Evolutionary conservation across 257 asterid genomes (phyloP), one percentile per base, ranked within the genome.

Genomic region (Leonotis leonurus): DNA sequence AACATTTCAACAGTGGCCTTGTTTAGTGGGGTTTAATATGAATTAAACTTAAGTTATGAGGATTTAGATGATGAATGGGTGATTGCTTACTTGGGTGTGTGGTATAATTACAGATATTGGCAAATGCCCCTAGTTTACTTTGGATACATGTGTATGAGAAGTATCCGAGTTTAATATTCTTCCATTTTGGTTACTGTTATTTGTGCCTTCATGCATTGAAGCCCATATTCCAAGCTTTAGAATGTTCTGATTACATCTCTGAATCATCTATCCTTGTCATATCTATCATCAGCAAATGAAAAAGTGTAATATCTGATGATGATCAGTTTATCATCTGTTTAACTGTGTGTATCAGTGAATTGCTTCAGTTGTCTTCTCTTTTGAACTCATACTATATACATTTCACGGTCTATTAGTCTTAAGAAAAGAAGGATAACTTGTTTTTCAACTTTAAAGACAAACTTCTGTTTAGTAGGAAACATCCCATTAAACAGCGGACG

Each of bases 381-480:
- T 40, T 20, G 17, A 56, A 29, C 25, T 46, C 48, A 41, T 26
- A n/a, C 12, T 1, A 3, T 45, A 4, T 6, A 54, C 26, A 14
- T 18, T 45, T 56, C 30, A 30, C 0, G 3, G 48, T 17, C 14
- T 27, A 37, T 65, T 3, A 8, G n/a, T 41, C 51, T 53, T 27
- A 18, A 24, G 41, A 65, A 25, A 56, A 65, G 52, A 57, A 27
- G 46, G 29, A 25, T 18, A 17, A 6, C 18, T 0, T 52, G 25
- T 48, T 22, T 57, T 54, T 30, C 29, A 24, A 53, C 16, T 32
- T 21, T 20, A n/a, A 39, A 25, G 57, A 0, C 16, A 18, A 40
- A 52, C 16, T 64, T 48, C 10, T 37, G 33, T 46, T 68, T 53
- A 69, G 22, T 73, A 65, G 78, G 80, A 54, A 56, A 49, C 48